phyloP scores from a whole-genome alignment of 345 rosid species.

The Abelmoschus esculentus region DNA sequence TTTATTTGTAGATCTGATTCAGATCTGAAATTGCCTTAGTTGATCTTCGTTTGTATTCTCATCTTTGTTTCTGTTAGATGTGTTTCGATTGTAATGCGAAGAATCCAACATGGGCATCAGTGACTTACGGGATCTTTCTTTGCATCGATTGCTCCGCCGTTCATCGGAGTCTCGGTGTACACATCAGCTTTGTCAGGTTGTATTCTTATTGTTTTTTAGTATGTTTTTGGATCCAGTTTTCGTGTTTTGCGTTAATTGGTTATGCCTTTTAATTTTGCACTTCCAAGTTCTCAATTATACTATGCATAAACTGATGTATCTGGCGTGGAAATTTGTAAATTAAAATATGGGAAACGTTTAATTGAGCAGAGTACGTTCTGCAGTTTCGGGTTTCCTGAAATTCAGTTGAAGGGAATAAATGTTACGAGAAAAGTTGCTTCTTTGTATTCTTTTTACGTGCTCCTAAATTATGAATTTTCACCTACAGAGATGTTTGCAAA shows the following conservation, averaged over 20 bases:
- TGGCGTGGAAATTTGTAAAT: background rate
- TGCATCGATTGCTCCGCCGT: conserved; percentile 98
- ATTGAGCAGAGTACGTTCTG: background rate
- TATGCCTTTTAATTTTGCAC: background rate
- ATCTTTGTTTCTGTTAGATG: conserved; percentile 33
- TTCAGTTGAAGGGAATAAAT: background rate
- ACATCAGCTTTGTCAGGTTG: conserved; percentile 94
- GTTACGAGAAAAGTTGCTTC: background rate
- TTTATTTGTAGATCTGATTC: conserved; percentile 26
- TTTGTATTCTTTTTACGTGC: background rate
- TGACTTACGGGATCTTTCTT: conserved; percentile 94
- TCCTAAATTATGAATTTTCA: background rate
- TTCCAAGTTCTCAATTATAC: background rate
- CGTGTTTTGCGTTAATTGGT: background rate
- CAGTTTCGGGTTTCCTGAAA: background rate
- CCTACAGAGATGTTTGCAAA: background rate
- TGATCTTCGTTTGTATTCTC: conserved; percentile 19
- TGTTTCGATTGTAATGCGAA: conserved; percentile 98
- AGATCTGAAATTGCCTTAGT: conserved; percentile 27
- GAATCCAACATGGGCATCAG: conserved; percentile 99
- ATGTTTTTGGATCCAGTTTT: background rate
- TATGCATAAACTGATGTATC: background rate
- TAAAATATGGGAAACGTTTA: background rate
- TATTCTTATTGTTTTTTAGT: background rate
- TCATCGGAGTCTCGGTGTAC: conserved; percentile 96